These are phyloP conservation scores for Artemisia tridentata DNA, from an alignment of 129 eudicot species.

Conservation along the genomic window DNA sequence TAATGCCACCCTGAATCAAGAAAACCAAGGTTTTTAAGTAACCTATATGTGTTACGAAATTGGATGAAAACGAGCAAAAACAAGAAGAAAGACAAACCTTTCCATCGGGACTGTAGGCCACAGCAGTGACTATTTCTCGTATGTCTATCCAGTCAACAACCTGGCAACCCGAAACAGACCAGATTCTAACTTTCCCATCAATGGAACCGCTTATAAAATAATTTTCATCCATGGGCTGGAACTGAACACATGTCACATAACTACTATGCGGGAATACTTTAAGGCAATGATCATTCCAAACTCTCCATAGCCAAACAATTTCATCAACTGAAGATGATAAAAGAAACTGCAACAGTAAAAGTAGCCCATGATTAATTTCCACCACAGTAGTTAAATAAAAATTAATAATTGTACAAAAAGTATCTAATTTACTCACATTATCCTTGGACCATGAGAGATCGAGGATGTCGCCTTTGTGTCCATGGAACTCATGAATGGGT, in stretches of 20 bases:
- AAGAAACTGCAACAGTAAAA: conserved; percentile 47
- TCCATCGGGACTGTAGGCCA: conserved; percentile 85
- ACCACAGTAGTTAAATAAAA: background rate
- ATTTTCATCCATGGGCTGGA: conserved; percentile 67
- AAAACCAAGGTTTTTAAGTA: background rate
- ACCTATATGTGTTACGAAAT: background rate
- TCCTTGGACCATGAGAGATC: conserved; percentile 91
- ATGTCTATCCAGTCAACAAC: conserved; percentile 88
- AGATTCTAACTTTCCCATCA: conserved; percentile 92
- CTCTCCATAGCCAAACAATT: conserved; percentile 84
- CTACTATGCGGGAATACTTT: conserved; percentile 75
- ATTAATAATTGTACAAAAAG: background rate
- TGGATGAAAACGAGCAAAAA: background rate
- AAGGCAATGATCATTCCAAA: conserved; percentile 66
- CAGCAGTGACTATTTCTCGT: conserved; percentile 88
- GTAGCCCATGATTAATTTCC: background rate
- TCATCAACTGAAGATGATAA: conserved; percentile 91
- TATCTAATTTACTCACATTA: conserved; percentile 57
- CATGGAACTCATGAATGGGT: conserved; percentile 79
- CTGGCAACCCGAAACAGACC: conserved; percentile 62
- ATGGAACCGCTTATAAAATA: conserved; percentile 89
- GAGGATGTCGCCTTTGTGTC: conserved; percentile 73
- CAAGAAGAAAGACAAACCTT: conserved; percentile 42
- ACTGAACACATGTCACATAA: conserved; percentile 87
- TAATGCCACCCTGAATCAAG: conserved; percentile 63